Evolutionary conservation across 208 protist species (phyloP).

Genomic region (Acanthamoeba sp.): DNA sequence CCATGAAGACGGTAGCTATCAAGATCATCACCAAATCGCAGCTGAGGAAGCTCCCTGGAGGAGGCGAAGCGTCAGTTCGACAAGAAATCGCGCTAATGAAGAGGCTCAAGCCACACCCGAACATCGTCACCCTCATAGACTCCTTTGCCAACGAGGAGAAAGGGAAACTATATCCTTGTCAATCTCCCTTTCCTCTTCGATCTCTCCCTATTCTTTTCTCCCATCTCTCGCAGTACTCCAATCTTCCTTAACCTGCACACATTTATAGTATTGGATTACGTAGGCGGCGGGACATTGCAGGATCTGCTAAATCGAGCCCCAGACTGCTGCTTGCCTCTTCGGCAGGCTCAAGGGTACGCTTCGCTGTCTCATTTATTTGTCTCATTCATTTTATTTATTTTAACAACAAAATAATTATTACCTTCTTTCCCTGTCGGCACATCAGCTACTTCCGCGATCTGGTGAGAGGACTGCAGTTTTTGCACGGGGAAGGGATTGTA

Average conservation of each 20-base stretch:
- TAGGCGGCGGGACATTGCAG: conserved; percentile 65
- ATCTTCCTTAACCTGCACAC: conserved; percentile 60
- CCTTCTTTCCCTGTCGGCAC: too few species aligned
- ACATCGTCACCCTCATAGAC: conserved; percentile 69
- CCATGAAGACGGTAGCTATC: conserved; percentile 64
- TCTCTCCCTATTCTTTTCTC: not conserved
- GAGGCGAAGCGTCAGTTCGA: conserved; percentile 48
- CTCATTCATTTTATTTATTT: not conserved
- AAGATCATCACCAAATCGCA: conserved; percentile 65
- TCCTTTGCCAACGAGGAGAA: conserved; percentile 72
- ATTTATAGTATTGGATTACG: conserved; percentile 67
- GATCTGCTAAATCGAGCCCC: conserved; percentile 67
- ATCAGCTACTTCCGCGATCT: conserved; percentile 65
- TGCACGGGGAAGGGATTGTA: conserved; percentile 69
- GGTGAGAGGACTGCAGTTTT: conserved; percentile 42
- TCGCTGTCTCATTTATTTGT: not conserved
- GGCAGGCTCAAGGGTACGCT: conserved; percentile 28
- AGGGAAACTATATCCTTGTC: conserved; percentile 74
- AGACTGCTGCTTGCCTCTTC: conserved; percentile 26
- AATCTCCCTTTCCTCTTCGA: not conserved
- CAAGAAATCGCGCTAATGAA: conserved; percentile 73
- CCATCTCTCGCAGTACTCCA: not conserved
- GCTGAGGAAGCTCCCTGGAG: conserved; percentile 60
- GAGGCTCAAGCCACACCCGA: conserved; percentile 70
- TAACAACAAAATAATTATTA: not conserved